phyloP scores from a whole-genome alignment of 164 flowering plant species.

The Kalanchoe fedtschenkoi region DNA sequence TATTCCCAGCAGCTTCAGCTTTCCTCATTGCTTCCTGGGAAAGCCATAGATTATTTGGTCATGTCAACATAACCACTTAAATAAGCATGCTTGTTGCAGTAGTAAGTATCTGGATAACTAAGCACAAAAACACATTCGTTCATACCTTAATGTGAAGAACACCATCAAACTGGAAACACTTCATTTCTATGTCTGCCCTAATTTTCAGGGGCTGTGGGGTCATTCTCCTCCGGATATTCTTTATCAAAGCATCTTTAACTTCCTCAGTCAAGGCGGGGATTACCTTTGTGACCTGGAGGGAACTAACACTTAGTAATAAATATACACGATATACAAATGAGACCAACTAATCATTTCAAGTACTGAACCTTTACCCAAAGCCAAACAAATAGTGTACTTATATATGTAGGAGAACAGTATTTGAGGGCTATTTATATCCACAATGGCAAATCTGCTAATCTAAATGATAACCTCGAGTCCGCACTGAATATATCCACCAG shows the following conservation, averaged over 20 bases:
- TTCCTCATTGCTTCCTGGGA: slow-evolving; percentile 65
- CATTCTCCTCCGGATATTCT: slow-evolving; percentile 88
- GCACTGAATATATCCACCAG: too few species aligned
- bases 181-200: slow-evolving; percentile 92
- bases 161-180: slow-evolving; percentile 95
- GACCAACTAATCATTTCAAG: too few species aligned
- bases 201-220: slow-evolving; percentile 92
- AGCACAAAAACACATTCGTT: not conserved
- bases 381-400: too few species aligned
- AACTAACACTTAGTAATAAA: too few species aligned
- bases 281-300: slow-evolving; percentile 56
- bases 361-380: too few species aligned
- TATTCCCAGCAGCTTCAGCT: slow-evolving; percentile 64
- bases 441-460: too few species aligned
- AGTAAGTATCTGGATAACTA: not conserved
- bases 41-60: not conserved
- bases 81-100: too few species aligned
- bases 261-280: slow-evolving; percentile 83
- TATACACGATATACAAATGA: too few species aligned
- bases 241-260: slow-evolving; percentile 73
- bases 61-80: not conserved
- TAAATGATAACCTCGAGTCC: too few species aligned
- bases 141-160: slow-evolving; percentile 92
- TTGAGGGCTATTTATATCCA: too few species aligned
- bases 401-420: too few species aligned